Evolutionary conservation across 306 rosid genomes (phyloP), one percentile per base, ranked within the genome.

Genomic region (Quercus mongolica): DNA sequence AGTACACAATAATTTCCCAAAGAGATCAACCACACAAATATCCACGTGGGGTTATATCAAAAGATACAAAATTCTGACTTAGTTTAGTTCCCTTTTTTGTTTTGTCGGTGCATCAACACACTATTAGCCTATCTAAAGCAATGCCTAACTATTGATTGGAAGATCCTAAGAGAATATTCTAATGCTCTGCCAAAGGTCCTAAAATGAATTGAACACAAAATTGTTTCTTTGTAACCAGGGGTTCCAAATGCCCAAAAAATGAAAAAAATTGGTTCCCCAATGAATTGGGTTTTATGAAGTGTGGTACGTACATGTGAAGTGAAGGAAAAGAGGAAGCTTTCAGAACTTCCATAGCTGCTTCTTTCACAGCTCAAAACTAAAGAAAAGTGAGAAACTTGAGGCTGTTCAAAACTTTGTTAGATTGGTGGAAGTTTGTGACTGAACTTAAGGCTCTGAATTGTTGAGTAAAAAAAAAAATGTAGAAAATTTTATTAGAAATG

Each of bases 271-370:
- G 38, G 38, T 33, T 33, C 38, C 44, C 81, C 86, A 15, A 65
- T 79, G 44, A 61, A 51, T 49, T 81, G 84, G 79, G 78, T 71
- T 75, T n/a, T 76, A 69, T 55, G 38, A 26, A 69, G 59, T 41
- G 82, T 12, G 54, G 78, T 33, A 55, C 85, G 84, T 23, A 33
- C 38, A 78, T 26, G 57, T 81, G 89, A 41, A 89, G 76, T 58
- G 93, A 83, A 38, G 76, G 81, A 76, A 85, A 38, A 54, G 86
- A 77, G 23, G 86, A 84, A 19, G 86, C n/a, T 56, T 73, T 74
- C 80, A 88, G 69, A 67, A 87, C 80, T 75, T 89, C 92, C 98
- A 89, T 91, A 74, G 84, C 70, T 56, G 75, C 19, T 63, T 58
- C 76, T 64, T 56, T 2, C 67, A 56, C 65, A 62, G 76, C 81